A percentile compares a stretch with the other conserved stretches of the same genome.
These are phyloP conservation scores for Saccharomycopsis crataegensis DNA, from an alignment of 1,139 yeast genomes.

Conservation along the genomic window DNA sequence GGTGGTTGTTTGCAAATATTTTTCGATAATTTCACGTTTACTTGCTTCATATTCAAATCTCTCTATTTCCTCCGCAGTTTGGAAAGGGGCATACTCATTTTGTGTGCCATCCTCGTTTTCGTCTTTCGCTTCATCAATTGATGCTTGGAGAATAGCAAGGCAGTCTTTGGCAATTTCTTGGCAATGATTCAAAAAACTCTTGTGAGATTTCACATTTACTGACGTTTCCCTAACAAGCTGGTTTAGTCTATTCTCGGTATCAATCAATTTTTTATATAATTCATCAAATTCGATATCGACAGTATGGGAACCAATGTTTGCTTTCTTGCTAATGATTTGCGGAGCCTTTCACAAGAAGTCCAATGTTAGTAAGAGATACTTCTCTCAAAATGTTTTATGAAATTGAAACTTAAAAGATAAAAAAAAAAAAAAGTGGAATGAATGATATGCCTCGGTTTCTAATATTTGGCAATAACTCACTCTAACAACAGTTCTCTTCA, in stretches of 20 bases:
- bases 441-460: background rate
- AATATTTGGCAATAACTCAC: constrained; percentile 1
- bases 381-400: background rate
- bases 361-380: background rate
- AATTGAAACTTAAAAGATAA: background rate
- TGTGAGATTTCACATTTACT: constrained; percentile 31
- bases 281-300: constrained; percentile 13
- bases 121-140: constrained; percentile 1
- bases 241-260: constrained; percentile 6
- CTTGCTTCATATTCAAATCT: constrained; percentile 1
- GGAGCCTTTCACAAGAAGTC: constrained; percentile 10
- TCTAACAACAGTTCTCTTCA: constrained; percentile 17
- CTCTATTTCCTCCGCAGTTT: constrained; percentile 1
- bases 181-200: constrained; percentile 25
- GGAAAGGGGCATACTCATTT: background rate
- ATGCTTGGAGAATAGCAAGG: constrained; percentile 3
- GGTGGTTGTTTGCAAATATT: constrained; percentile 6
- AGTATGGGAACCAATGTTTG: constrained; percentile 9
- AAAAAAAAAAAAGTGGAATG: too few species aligned
- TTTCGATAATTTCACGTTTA: constrained; percentile 11
- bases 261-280: constrained; percentile 1
- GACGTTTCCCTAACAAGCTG: constrained; percentile 10
- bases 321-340: constrained; percentile 16
- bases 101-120: background rate
- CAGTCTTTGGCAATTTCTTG: constrained; percentile 15